Conservation (phyloP, 2,329 filamentous ascomycete species). For the Paramyrothecium roridum region DNA sequence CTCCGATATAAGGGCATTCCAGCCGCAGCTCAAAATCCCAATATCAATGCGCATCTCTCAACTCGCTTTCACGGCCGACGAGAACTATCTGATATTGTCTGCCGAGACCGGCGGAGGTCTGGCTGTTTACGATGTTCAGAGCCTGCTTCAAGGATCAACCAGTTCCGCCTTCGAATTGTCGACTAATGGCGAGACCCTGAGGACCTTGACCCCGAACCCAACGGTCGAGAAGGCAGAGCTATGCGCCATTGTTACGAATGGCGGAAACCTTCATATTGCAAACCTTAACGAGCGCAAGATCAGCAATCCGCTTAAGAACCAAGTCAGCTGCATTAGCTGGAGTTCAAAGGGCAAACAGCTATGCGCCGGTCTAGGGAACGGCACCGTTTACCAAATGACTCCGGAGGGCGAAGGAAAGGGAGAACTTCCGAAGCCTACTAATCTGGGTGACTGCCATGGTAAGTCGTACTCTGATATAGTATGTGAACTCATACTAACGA, state of each 20-base stretch:
- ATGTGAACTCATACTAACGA: not conserved
- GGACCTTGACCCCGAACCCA: conserved; percentile 78
- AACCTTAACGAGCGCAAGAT: conserved; percentile 69
- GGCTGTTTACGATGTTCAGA: conserved; percentile 75
- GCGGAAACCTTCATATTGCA: conserved; percentile 80
- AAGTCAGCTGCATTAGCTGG: conserved; percentile 85
- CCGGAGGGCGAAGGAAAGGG: conserved; percentile 75
- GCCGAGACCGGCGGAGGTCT: conserved; percentile 79
- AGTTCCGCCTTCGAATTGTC: conserved; percentile 71
- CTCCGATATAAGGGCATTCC: conserved; percentile 65
- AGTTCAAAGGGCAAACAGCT: conserved; percentile 92
- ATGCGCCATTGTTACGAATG: conserved; percentile 75
- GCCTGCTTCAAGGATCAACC: conserved; percentile 62
- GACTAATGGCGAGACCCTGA: conserved; percentile 72
- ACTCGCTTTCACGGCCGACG: conserved; percentile 86
- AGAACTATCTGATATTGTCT: conserved; percentile 77
- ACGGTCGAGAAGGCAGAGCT: conserved; percentile 68
- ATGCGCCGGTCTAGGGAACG: conserved; percentile 79
- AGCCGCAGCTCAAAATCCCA: conserved; percentile 69
- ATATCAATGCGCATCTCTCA: conserved; percentile 79
- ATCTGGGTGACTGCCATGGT: conserved; percentile 66
- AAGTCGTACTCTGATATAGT: conserved; percentile 25
- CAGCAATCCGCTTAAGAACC: conserved; percentile 63
- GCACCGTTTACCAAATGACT: conserved; percentile 78
- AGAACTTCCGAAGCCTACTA: conserved; percentile 73